Evolutionary conservation across 345 rosid species (phyloP), one percentile per base, ranked within the genome.

Genomic region (Hibiscus mutabilis): DNA sequence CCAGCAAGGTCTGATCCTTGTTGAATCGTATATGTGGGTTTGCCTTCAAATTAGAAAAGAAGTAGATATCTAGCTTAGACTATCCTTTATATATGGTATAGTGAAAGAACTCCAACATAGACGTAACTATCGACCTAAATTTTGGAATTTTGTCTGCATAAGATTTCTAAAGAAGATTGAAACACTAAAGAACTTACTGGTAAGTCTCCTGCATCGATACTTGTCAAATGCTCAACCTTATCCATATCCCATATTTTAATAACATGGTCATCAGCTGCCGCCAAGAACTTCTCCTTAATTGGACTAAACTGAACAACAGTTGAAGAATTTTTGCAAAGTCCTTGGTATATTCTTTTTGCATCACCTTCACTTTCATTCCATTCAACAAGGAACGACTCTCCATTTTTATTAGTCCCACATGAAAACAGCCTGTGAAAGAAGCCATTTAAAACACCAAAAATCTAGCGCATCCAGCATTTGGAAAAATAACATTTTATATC

Each of bases 341-440:
- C 84, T 66, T 58, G 61, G 67, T 84, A 84, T 56, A 19, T 63
- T 76, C 82, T 80, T 68, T 64, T 83, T 11, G 73, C 40, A 33
- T 33, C 19, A n/a, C 82, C 84, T 69, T 78, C 81, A 37, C 69
- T 61, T 27, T 76, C 79, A 66, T 80, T 73, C 84, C 84, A 80
- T 68, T 83, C 84, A 44, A 80, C 82, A 13, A 83, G 82, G 75
- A 80, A 80, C 6, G 86, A 72, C 56, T 81, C 82, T 62, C 86
- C 84, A 37, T 66, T 60, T 11, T 59, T 33, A 72, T 37, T 78
- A 6, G 86, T 80, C 46, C 84, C 84, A 29, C 80, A 82, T 11
- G 78, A 84, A 64, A 82, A 79, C 35, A 82, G 76, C 76, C 80
- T 78, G 70, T 42, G 12, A 51, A 37, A 55, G n/a, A 24, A 52